Conservation (phyloP, 768 basidiomycete species). For the Rhodotorula toruloides region DNA sequence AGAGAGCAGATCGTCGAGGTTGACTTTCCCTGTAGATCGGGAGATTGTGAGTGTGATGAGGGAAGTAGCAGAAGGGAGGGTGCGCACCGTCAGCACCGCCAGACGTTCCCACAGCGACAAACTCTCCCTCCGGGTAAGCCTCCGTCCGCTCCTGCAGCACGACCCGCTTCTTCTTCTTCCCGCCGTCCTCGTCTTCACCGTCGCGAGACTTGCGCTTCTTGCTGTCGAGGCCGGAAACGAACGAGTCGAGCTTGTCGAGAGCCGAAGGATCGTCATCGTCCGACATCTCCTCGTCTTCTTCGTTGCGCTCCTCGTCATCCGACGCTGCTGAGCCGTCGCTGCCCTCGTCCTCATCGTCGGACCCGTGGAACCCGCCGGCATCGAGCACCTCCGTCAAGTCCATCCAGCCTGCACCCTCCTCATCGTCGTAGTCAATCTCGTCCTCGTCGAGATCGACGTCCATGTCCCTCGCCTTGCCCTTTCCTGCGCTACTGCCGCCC, state of each 20-base stretch:
- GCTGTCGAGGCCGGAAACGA: conserved; percentile 69
- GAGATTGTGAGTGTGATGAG: background rate
- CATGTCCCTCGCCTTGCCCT: conserved; percentile 37
- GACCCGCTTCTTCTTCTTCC: conserved; percentile 56
- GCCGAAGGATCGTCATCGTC: conserved; percentile 47
- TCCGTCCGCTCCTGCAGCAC: conserved; percentile 67
- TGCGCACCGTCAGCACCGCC: conserved; percentile 10
- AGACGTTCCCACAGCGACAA: conserved; percentile 49
- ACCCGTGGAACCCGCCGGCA: conserved; percentile 49
- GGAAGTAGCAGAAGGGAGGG: background rate
- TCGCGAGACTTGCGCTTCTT: conserved; percentile 59
- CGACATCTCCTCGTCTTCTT: conserved; percentile 51
- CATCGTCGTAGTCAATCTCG: conserved; percentile 45
- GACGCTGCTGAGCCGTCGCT: conserved; percentile 49
- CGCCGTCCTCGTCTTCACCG: conserved; percentile 45
- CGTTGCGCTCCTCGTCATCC: conserved; percentile 51
- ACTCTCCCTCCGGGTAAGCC: conserved; percentile 75
- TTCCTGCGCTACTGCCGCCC: conserved; percentile 48
- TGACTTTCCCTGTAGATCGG: conserved; percentile 27
- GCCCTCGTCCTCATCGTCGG: conserved; percentile 51
- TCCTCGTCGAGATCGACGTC: conserved; percentile 45
- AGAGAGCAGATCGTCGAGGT: conserved; percentile 38
- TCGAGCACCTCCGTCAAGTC: conserved; percentile 48
- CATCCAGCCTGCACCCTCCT: conserved; percentile 47
- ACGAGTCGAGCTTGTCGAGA: conserved; percentile 64